phyloP scores from a whole-genome alignment of 148 eudicot genomes.

The Spergularia marina region DNA sequence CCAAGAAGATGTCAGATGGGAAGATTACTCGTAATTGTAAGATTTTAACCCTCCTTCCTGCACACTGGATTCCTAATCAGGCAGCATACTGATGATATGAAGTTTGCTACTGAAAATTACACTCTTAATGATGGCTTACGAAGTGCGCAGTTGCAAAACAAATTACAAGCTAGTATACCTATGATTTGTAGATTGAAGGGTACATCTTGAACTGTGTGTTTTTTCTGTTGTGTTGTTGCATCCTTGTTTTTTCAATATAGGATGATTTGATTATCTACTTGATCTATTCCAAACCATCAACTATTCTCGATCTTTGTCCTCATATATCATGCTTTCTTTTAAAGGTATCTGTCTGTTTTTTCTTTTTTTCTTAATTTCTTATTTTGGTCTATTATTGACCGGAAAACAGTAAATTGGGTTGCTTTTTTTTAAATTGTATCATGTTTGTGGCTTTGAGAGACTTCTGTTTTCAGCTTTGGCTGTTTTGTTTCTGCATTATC shows the following conservation, averaged over 20 bases:
- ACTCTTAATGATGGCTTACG: not conserved
- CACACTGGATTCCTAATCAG: not conserved
- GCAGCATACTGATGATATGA: not conserved
- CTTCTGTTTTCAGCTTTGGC: not conserved
- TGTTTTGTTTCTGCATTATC: not conserved
- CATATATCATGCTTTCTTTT: too few species aligned
- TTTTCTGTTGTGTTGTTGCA: not conserved
- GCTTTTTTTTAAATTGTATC: not conserved
- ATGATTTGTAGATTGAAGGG: not conserved
- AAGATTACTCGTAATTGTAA: conserved; percentile 35
- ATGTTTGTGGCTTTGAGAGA: not conserved
- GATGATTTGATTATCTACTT: not conserved
- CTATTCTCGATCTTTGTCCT: not conserved
- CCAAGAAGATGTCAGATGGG: conserved; percentile 42
- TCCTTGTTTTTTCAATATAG: not conserved
- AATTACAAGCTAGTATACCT: not conserved
- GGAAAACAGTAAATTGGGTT: not conserved
- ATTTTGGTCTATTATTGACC: not conserved
- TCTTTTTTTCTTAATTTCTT: not conserved
- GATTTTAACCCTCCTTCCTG: conserved; percentile 3
- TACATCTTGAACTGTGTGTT: not conserved
- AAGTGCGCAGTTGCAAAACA: not conserved
- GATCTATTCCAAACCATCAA: not conserved
- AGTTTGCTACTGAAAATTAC: not conserved
- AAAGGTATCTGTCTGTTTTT: too few species aligned